Percentiles rank a stretch among this genome's conserved stretches.
Evolutionary conservation across 371 early-diverging fungal genomes (phyloP).

Genomic region (Blakeslea trispora): DNA sequence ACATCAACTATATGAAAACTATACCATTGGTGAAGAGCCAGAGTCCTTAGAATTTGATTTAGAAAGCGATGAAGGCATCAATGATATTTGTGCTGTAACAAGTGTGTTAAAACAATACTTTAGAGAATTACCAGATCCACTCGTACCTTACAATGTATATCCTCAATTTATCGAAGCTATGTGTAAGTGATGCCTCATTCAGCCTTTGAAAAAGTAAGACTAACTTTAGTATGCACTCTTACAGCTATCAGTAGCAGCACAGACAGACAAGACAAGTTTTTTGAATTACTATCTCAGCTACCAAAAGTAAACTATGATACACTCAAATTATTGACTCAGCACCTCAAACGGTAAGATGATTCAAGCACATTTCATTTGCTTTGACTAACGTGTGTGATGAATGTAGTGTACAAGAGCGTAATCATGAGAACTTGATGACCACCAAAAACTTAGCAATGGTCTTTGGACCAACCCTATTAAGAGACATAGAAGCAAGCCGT

Average conservation of each 20-base stretch:
- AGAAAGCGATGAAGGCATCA: conserved; percentile 50
- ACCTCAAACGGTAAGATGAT: conserved; percentile 46
- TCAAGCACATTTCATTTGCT: too few species aligned
- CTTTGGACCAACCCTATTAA: conserved; percentile 89
- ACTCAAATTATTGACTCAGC: conserved; percentile 35
- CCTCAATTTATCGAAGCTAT: conserved; percentile 73
- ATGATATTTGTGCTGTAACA: conserved; percentile 78
- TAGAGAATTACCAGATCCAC: conserved; percentile 88
- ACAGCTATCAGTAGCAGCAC: conserved; percentile 26
- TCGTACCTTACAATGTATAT: conserved; percentile 83
- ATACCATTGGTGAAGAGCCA: not conserved
- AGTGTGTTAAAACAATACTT: conserved; percentile 95
- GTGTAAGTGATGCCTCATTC: conserved; percentile 40
- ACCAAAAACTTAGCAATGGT: conserved; percentile 89
- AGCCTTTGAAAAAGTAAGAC: not conserved
- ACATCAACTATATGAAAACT: conserved; percentile 49
- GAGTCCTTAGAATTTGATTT: conserved; percentile 36
- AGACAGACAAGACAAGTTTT: conserved; percentile 29
- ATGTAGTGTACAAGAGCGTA: conserved; percentile 57
- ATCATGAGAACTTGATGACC: conserved; percentile 79
- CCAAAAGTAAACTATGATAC: conserved; percentile 52
- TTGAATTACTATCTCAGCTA: conserved; percentile 33
- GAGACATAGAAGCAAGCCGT: conserved; percentile 61
- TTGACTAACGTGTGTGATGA: too few species aligned
- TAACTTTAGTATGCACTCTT: too few species aligned